These are phyloP conservation scores for Chamaecyparis obtusa DNA, from an alignment of 75 land plant species.

Conservation along the genomic window DNA sequence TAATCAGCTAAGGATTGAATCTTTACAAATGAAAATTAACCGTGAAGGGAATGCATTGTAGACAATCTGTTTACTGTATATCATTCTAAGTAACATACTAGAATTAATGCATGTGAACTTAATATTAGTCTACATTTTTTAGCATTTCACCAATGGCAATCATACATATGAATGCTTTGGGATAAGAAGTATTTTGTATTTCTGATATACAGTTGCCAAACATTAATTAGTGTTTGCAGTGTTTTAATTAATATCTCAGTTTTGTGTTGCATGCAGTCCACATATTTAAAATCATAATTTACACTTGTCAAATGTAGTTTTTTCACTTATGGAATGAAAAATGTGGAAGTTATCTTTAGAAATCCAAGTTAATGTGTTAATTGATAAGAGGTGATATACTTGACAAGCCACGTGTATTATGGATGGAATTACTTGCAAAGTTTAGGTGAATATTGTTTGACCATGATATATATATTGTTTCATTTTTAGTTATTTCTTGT, in stretches of 20 bases:
- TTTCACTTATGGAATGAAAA: neutral
- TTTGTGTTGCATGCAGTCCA: neutral
- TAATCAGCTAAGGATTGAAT: neutral
- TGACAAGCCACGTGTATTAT: neutral
- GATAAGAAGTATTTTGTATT: neutral
- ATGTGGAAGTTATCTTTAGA: neutral
- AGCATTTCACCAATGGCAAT: neutral
- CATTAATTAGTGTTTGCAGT: neutral
- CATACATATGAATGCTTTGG: neutral
- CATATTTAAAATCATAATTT: neutral
- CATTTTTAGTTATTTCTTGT: neutral
- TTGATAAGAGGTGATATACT: neutral
- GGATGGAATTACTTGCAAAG: neutral
- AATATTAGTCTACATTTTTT: too few relatives aligned
- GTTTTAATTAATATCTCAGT: neutral
- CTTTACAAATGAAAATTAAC: neutral
- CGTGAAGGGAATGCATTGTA: neutral
- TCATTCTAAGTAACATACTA: neutral
- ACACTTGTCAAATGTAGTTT: neutral
- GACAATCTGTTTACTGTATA: neutral
- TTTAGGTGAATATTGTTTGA: neutral
- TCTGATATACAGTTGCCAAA: neutral
- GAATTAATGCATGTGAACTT: too few relatives aligned
- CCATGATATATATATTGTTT: neutral
- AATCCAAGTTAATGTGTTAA: neutral